These are phyloP conservation scores for Wakefieldia striispora DNA, from an alignment of 768 basidiomycete genomes.

Conservation along the genomic window DNA sequence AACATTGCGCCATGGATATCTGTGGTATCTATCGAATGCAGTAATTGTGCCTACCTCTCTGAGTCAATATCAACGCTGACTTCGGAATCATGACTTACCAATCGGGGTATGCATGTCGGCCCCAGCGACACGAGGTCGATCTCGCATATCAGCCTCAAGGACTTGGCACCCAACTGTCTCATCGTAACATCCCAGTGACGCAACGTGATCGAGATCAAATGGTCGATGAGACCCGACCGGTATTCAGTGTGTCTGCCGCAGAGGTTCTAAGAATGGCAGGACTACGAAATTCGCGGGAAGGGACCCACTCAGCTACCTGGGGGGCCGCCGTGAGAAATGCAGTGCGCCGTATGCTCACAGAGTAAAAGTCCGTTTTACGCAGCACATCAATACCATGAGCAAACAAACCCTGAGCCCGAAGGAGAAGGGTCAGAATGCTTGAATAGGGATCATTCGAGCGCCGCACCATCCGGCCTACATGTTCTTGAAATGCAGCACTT, in stretches of 20 bases:
- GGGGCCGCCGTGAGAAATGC: conserved; percentile 85
- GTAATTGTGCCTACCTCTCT: conserved; percentile 46
- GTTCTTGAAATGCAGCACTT: conserved; percentile 97
- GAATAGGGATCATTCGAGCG: not conserved
- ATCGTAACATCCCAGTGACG: conserved; percentile 89
- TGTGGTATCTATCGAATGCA: conserved; percentile 60
- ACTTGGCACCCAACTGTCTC: conserved; percentile 73
- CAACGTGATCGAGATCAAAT: conserved; percentile 70
- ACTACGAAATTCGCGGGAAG: conserved; percentile 1
- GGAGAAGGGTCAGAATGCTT: conserved; percentile 15
- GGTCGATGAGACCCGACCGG: conserved; percentile 61
- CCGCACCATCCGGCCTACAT: conserved; percentile 88
- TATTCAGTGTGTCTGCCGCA: conserved; percentile 72
- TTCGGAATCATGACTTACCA: conserved; percentile 44
- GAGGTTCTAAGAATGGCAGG: conserved; percentile 8
- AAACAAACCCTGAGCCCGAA: conserved; percentile 67
- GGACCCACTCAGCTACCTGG: conserved; percentile 78
- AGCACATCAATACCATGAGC: conserved; percentile 94
- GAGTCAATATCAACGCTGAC: conserved; percentile 12
- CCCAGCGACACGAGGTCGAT: conserved; percentile 56
- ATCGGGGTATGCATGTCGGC: conserved; percentile 44
- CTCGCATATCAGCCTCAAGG: conserved; percentile 66
- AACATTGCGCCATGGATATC: conserved; percentile 84
- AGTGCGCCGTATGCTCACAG: conserved; percentile 80
- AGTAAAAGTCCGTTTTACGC: conserved; percentile 91